Evolutionary conservation across 139 green algal species (phyloP), one percentile per base, ranked within the genome.

Genomic region (Volvox reticuliferus): DNA sequence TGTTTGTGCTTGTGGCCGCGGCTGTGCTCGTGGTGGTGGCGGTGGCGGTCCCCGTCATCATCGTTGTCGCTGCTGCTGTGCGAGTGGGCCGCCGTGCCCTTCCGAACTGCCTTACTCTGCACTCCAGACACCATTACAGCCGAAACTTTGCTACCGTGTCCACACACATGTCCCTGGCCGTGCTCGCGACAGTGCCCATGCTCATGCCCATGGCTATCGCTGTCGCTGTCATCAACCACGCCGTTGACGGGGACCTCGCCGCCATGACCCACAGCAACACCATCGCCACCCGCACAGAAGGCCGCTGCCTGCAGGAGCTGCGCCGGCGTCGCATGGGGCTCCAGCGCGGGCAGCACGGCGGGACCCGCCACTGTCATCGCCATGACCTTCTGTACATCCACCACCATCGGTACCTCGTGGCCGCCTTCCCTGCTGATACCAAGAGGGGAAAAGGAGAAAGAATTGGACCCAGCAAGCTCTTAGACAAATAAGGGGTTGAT

Each of bases 1-100:
- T 90, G 86, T 12, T 78, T 32, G 50, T 90, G 86, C 30, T 71
- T n/a, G n/a, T 84, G 86, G 16, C 68, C 71, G 69, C 73, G 85
- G 44, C 71, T 62, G 71, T 73, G 69, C 24, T 20, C 22, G 33
- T 92, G 90, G 35, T 55, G 37, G 32, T 83, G 83, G 32, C 1
- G 16, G 33, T 82, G 77, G 32, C 62, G 33, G 32, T 28, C 6
- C 5, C 24, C 77, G 33, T 82, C 77, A 20, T 28, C 24, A 24
- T 83, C 73, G 73, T 35, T 9, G 28, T 79, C 73, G 73, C 28
- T 36, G 73, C 28, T 32, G 73, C 73, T 79, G 73, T 79, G 73
- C 73, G 73, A 32, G 73, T 79, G 73, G 44, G 44, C 44, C 44
- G 9, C 44, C 44, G 44, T 55, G 44, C 44, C 44, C 44, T 55